A percentile compares a stretch with the other conserved stretches of the same genome.
Conservation (phyloP, 2,329 filamentous ascomycete species). For the Colletotrichum lentis region DNA sequence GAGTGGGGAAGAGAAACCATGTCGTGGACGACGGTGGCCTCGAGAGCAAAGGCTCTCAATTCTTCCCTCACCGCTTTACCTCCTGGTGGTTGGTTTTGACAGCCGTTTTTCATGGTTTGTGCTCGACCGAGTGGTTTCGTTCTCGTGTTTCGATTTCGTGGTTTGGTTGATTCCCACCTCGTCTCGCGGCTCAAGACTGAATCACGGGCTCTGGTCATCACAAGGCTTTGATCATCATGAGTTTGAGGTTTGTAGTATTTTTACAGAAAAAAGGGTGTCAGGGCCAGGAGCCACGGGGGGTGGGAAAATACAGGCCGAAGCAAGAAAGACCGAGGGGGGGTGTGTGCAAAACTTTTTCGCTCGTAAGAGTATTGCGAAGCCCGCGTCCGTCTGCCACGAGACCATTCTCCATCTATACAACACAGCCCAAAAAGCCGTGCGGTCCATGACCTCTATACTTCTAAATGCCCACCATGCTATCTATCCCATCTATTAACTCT, state of each 20-base stretch:
- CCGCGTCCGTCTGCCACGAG: constrained; percentile 23
- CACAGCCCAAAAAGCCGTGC: constrained; percentile 27
- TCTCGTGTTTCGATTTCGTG: too few relatives aligned
- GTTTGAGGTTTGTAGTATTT: constrained; percentile 38
- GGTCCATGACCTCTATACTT: constrained; percentile 37
- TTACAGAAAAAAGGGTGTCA: constrained; percentile 38
- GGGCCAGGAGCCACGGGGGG: constrained; percentile 37
- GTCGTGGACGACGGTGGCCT: not conserved
- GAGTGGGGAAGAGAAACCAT: constrained; percentile 15
- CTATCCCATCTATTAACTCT: constrained; percentile 38
- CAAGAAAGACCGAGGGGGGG: constrained; percentile 14
- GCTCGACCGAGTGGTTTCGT: too few relatives aligned
- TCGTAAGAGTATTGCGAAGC: constrained; percentile 29
- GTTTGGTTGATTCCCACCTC: not conserved
- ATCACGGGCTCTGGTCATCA: not conserved
- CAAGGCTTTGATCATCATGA: not conserved
- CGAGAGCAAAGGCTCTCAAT: not conserved
- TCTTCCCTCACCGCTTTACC: too few relatives aligned
- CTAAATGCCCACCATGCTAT: constrained; percentile 37
- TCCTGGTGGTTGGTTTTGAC: too few relatives aligned
- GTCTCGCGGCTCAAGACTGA: not conserved
- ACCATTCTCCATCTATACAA: constrained; percentile 37
- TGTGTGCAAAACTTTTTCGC: constrained; percentile 33
- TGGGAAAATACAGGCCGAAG: constrained; percentile 14
- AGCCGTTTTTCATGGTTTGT: not conserved